A percentile compares a stretch with the other conserved stretches of the same genome.
These are phyloP conservation scores for Pseudogymnoascus sp. DNA, from an alignment of 2,329 filamentous ascomycete species.

Conservation along the genomic window DNA sequence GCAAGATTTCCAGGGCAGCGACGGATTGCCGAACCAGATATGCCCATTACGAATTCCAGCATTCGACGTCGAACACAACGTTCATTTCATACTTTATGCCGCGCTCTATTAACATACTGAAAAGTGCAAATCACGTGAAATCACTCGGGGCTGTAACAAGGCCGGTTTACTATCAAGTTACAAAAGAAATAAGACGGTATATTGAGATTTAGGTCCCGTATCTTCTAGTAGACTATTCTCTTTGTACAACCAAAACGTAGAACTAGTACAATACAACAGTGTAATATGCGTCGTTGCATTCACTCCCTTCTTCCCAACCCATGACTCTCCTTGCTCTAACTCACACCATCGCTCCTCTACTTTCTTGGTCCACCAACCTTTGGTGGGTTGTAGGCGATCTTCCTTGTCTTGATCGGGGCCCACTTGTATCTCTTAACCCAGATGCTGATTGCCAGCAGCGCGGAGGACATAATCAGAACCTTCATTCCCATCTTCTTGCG, in stretches of 20 bases:
- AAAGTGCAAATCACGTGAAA: neutral
- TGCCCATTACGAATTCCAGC: neutral
- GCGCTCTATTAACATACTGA: neutral
- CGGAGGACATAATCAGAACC: slow-evolving; percentile 71
- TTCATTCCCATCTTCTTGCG: slow-evolving; percentile 99
- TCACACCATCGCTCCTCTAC: slow-evolving; percentile 3
- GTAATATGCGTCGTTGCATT: slow-evolving; percentile 12
- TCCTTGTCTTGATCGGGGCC: slow-evolving; percentile 90
- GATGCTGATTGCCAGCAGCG: slow-evolving; percentile 78
- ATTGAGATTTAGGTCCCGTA: slow-evolving; percentile 8
- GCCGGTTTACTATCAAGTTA: neutral
- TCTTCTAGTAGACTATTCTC: slow-evolving; percentile 12
- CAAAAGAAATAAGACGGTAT: slow-evolving; percentile 9
- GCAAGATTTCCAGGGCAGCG: slow-evolving; percentile 4
- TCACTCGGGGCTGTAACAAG: neutral
- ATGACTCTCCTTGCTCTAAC: slow-evolving; percentile 13
- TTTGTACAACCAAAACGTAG: slow-evolving; percentile 26
- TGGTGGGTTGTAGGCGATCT: slow-evolving; percentile 81
- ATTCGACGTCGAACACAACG: neutral
- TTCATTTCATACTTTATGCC: neutral
- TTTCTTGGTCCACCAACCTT: slow-evolving; percentile 22
- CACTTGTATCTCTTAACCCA: slow-evolving; percentile 99
- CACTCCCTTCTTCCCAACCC: slow-evolving; percentile 21
- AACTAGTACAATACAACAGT: slow-evolving; percentile 27
- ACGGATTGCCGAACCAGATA: slow-evolving; percentile 6